These are phyloP conservation scores for Fusarium cyanostomum DNA, from an alignment of 2,329 filamentous ascomycete species.

Conservation along the genomic window DNA sequence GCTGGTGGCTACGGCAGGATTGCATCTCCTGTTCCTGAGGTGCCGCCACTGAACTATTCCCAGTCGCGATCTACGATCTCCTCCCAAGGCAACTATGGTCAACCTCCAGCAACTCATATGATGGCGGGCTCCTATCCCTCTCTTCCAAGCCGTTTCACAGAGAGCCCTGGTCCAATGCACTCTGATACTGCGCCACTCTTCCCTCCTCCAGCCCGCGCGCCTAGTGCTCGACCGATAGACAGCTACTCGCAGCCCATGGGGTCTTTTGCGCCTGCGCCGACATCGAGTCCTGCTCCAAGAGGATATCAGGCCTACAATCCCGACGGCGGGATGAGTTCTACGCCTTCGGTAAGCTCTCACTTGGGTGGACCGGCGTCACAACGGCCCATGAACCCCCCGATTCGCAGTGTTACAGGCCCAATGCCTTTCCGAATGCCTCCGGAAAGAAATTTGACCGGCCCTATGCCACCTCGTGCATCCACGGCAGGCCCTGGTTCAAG, in stretches of 20 bases:
- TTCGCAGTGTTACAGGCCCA: conserved; percentile 54
- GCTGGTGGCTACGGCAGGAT: conserved; percentile 60
- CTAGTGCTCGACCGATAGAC: conserved; percentile 46
- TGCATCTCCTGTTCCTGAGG: conserved; percentile 49
- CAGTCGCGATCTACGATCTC: conserved; percentile 50
- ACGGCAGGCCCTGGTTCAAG: conserved; percentile 36
- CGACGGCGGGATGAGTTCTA: conserved; percentile 47
- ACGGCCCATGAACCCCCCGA: conserved; percentile 40
- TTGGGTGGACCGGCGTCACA: conserved; percentile 32
- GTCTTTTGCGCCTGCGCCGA: conserved; percentile 6
- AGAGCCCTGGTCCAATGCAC: conserved; percentile 45
- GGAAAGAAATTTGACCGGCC: conserved; percentile 58
- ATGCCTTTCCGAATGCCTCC: conserved; percentile 49
- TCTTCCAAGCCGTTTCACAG: conserved; percentile 39
- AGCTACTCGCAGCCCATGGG: conserved; percentile 40
- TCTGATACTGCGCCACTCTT: conserved; percentile 45
- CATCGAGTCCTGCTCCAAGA: conserved; percentile 13
- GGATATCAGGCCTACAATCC: conserved; percentile 46
- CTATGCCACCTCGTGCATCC: conserved; percentile 46
- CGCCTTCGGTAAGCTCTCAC: conserved; percentile 44
- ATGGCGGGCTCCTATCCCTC: conserved; percentile 13
- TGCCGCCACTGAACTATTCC: conserved; percentile 45
- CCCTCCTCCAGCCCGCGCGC: conserved; percentile 47
- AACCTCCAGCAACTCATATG: conserved; percentile 31
- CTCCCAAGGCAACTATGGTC: conserved; percentile 48